These are phyloP conservation scores for Leccinum obscurum DNA, from an alignment of 768 basidiomycete species.

Conservation along the genomic window DNA sequence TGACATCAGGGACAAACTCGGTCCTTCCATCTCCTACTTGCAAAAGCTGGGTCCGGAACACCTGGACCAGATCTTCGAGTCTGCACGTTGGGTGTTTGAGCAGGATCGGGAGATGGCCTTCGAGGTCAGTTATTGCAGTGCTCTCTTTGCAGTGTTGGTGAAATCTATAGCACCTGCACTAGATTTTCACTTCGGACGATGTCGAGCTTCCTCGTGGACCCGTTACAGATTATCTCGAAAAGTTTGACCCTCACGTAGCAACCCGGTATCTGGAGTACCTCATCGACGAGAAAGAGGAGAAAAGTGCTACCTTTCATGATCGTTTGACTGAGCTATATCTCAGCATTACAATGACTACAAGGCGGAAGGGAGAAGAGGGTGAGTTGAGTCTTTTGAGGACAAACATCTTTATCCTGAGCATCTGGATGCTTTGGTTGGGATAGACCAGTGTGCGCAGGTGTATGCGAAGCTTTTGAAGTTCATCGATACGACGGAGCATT, in stretches of 20 bases:
- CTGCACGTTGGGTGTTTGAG: constrained; percentile 84
- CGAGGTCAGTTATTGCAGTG: constrained; percentile 47
- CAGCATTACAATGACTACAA: constrained; percentile 58
- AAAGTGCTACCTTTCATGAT: constrained; percentile 73
- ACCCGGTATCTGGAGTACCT: constrained; percentile 84
- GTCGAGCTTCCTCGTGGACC: constrained; percentile 79
- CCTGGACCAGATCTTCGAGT: constrained; percentile 76
- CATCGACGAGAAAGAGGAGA: constrained; percentile 72
- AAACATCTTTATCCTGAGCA: not conserved
- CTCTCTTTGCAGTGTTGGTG: not conserved
- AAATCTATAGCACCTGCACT: not conserved
- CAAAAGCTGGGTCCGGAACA: constrained; percentile 88
- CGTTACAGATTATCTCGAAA: constrained; percentile 79
- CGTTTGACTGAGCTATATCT: constrained; percentile 88
- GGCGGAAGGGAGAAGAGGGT: constrained; percentile 62
- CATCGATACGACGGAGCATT: constrained; percentile 67
- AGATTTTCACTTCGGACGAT: constrained; percentile 97
- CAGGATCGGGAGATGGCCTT: constrained; percentile 72
- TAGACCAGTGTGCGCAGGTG: constrained; percentile 49
- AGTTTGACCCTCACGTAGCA: constrained; percentile 66
- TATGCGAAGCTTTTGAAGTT: constrained; percentile 78
- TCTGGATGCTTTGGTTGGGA: not conserved
- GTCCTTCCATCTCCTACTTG: constrained; percentile 84
- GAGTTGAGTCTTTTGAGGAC: constrained; percentile 19
- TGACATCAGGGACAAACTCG: constrained; percentile 75